Conservation (phyloP, 352 stramenopile genomes). For the Phytopythium vexans region DNA sequence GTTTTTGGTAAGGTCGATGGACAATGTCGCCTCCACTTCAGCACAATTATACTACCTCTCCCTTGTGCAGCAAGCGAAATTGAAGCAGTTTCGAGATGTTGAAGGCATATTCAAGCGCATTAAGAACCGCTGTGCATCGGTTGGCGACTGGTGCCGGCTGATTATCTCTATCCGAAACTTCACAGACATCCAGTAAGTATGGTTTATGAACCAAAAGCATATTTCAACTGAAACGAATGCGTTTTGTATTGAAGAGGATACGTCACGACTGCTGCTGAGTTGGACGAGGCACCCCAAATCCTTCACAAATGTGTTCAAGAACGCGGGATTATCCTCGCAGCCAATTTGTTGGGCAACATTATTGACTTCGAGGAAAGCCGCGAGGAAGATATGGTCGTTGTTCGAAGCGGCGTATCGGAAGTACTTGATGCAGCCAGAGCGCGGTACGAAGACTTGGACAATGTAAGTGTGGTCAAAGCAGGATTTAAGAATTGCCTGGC, state of each 20-base stretch:
- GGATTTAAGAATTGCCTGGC: neutral
- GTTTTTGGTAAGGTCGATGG: conserved; percentile 33
- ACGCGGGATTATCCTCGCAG: conserved; percentile 48
- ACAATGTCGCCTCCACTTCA: too few species aligned
- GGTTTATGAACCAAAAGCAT: neutral
- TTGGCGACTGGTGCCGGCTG: conserved; percentile 66
- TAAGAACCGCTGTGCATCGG: conserved; percentile 57
- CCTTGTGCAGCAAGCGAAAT: conserved; percentile 37
- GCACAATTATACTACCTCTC: conserved; percentile 3
- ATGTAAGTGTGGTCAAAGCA: conserved; percentile 28
- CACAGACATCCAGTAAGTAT: conserved; percentile 48
- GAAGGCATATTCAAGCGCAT: conserved; percentile 59
- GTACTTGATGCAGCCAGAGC: conserved; percentile 59
- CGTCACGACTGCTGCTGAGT: neutral
- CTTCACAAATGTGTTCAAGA: conserved; percentile 13
- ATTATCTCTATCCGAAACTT: conserved; percentile 58
- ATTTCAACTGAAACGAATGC: neutral
- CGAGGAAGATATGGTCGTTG: conserved; percentile 54
- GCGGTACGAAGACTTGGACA: conserved; percentile 82
- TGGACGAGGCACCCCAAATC: neutral
- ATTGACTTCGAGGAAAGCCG: conserved; percentile 81
- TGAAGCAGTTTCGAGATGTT: conserved; percentile 69
- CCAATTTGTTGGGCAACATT: conserved; percentile 79
- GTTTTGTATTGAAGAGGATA: neutral
- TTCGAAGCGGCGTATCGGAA: conserved; percentile 71